A percentile compares a stretch with the other conserved stretches of the same genome.
phyloP scores from a whole-genome alignment of 768 basidiomycete species.

The Naganishia friedmannii region DNA sequence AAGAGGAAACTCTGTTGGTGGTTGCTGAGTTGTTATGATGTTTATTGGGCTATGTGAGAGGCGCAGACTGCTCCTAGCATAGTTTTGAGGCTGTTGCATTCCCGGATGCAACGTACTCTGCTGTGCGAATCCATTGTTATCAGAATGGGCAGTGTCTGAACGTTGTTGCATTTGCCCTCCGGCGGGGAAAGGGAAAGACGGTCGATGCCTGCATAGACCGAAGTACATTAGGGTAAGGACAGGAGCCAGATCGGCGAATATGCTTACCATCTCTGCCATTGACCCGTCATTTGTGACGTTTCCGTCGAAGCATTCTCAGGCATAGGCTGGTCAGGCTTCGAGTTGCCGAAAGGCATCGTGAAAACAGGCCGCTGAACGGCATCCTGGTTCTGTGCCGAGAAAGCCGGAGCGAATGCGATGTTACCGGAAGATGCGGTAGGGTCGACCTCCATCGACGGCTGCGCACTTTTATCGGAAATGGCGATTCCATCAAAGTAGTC shows the following conservation, averaged over 20 bases:
- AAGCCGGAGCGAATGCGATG: not conserved
- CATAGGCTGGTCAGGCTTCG: not conserved
- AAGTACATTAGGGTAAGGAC: slow-evolving; percentile 5
- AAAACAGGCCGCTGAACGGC: slow-evolving; percentile 30
- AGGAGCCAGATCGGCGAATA: not conserved
- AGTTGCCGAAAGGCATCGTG: slow-evolving; percentile 16
- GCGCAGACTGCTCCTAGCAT: slow-evolving; percentile 4
- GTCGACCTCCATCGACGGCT: not conserved
- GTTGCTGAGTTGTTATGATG: not conserved
- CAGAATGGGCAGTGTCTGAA: not conserved
- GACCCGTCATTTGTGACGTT: slow-evolving; percentile 31
- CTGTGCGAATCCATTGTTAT: not conserved
- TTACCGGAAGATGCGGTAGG: not conserved
- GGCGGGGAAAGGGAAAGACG: slow-evolving; percentile 49
- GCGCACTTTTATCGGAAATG: slow-evolving; percentile 18
- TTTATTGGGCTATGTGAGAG: slow-evolving; percentile 4
- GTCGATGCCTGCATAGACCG: slow-evolving; percentile 43
- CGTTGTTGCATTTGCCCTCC: slow-evolving; percentile 8
- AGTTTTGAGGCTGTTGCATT: not conserved
- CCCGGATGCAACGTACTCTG: slow-evolving; percentile 8
- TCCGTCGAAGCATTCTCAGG: not conserved
- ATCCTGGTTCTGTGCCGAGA: slow-evolving; percentile 15
- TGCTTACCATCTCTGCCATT: slow-evolving; percentile 28
- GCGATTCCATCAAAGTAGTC: slow-evolving; percentile 23
- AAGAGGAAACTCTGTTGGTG: not conserved